Base-by-base conservation (phyloP, 2,329 filamentous ascomycete genomes). In the Raffaelea ambrosiae region DNA sequence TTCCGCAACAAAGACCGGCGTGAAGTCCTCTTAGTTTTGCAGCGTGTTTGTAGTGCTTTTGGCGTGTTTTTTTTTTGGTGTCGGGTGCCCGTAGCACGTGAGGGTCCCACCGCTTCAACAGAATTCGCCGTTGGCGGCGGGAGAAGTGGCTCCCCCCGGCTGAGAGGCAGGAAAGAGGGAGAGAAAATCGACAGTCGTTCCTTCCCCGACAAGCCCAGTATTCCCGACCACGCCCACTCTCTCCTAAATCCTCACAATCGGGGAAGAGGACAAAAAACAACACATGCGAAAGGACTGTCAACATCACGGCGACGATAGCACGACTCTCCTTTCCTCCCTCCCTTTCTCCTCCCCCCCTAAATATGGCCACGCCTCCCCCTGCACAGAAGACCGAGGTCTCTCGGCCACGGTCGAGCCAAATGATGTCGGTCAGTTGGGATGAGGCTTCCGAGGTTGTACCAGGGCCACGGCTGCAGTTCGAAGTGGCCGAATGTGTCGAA, bases 401-500 rank as follows among this genome's bases (percentile, higher is more conserved):
- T 40, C 60, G 61, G 16, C 62, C 63, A 21, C 57, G 60, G 33
- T 63, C 63, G 3, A 62, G 59, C 48, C 64, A 65, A 43, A 59
- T 56, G 41, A 56, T 65, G 18, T 64, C 61, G 5, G 57, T 65
- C 52, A 63, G 58, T 46, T 66, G 62, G 60, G 55, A 63, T 35
- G 63, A 65, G 21, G 54, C 54, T 42, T 56, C 59, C 16, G 56
- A 54, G n/a, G 54, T 57, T 3, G 48, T 55, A 7, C 50, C 54
- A 18, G 54, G 54, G 18, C 41, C 53, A 10, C 61, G 62, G 31
- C 60, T 72, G 47, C 74, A 78, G 57, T 75, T 83, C 55, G 74
- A 79, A 53, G 68, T 83, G 42, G 76, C 76, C 51, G 79, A 83
- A 58, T 83, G 78, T 55, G 76, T 83, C 59, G 80, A 83, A 65